These are phyloP conservation scores for Juglanconis juglandina DNA, from an alignment of 2,329 filamentous ascomycete genomes.

Conservation along the genomic window DNA sequence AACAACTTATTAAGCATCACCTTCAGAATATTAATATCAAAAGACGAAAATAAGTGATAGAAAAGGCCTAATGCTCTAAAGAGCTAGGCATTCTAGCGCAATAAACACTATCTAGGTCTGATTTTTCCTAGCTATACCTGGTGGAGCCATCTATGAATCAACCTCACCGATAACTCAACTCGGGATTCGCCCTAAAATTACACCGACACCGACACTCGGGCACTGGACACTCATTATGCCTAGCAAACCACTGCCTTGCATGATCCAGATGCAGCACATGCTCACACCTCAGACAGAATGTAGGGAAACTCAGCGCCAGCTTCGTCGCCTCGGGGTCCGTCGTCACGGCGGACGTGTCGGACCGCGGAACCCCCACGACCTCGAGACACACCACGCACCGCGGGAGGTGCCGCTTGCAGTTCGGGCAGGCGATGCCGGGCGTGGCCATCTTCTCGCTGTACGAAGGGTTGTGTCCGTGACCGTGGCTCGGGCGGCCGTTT, in stretches of 20 bases:
- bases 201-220: conserved; percentile 66
- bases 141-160: background rate
- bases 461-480: conserved; percentile 48
- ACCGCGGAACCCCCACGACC: conserved; percentile 61
- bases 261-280: conserved; percentile 67
- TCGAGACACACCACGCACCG: conserved; percentile 67
- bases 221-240: conserved; percentile 64
- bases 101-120: too few relatives aligned
- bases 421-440: conserved; percentile 62
- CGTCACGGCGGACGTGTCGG: conserved; percentile 52
- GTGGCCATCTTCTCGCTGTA: conserved; percentile 52
- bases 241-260: conserved; percentile 62
- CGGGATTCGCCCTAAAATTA: conserved; percentile 58
- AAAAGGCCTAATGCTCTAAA: too few relatives aligned
- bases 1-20: too few relatives aligned
- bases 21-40: too few relatives aligned
- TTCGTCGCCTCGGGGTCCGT: conserved; percentile 40
- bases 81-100: too few relatives aligned
- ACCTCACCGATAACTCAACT: conserved; percentile 49
- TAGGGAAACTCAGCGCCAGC: conserved; percentile 59
- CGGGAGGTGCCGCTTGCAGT: conserved; percentile 63
- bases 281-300: conserved; percentile 66
- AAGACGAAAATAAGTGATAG: too few relatives aligned
- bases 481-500: conserved; percentile 24
- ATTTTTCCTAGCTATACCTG: too few relatives aligned